Evolutionary conservation across 257 asterid species (phyloP).

Genomic region (Nicotiana attenuata): DNA sequence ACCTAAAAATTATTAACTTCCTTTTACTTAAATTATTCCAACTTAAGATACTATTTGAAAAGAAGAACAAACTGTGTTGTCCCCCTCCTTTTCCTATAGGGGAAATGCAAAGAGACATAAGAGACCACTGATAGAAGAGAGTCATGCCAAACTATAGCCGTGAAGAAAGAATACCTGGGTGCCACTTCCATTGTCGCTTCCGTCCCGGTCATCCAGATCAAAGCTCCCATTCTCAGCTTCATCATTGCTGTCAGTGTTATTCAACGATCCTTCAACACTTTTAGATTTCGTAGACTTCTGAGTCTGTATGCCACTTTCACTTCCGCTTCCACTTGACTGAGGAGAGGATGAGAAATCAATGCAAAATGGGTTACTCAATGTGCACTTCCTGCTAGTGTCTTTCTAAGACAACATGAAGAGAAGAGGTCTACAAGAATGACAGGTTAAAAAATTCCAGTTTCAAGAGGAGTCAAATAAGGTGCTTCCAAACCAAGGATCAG

Average conservation of each 20-base stretch:
- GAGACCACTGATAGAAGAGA: not conserved
- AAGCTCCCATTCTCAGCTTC: slow-evolving; percentile 38
- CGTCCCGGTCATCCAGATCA: slow-evolving; percentile 28
- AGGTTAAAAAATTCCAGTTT: not conserved
- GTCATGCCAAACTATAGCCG: not conserved
- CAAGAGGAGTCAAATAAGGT: not conserved
- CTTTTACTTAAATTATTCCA: not conserved
- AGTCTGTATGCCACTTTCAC: slow-evolving; percentile 43
- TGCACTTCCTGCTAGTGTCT: not conserved
- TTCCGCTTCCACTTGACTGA: slow-evolving; percentile 50
- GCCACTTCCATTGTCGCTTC: slow-evolving; percentile 50
- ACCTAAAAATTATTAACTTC: not conserved
- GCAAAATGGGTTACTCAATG: not conserved
- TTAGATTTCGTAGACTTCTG: slow-evolving; percentile 33
- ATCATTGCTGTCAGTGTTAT: slow-evolving; percentile 29
- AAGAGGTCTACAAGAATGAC: not conserved
- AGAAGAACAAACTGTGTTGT: not conserved
- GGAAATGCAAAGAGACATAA: not conserved
- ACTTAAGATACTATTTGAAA: not conserved
- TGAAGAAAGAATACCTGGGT: slow-evolving; percentile 35
- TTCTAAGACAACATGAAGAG: not conserved
- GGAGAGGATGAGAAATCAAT: slow-evolving; percentile 7
- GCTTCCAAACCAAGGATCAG: not conserved
- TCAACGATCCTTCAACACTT: slow-evolving; percentile 29
- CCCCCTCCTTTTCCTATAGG: not conserved